Conservation (phyloP, 768 basidiomycete genomes). For the Suillus subluteus region DNA sequence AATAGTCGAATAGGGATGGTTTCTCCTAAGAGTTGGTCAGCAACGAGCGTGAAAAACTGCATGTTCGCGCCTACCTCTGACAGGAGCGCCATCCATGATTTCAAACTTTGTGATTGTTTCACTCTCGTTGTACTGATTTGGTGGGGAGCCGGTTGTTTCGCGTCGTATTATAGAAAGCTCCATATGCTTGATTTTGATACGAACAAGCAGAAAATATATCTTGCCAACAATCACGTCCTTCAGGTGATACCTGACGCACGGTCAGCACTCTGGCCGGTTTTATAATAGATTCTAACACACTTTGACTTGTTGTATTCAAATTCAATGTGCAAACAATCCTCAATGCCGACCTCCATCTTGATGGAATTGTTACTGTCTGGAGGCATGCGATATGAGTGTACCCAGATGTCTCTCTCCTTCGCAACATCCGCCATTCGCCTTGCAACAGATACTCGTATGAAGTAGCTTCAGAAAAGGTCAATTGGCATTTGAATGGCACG, state of each 20-base stretch:
- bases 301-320: conserved; percentile 99
- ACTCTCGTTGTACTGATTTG: conserved; percentile 99
- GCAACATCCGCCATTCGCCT: conserved; percentile 90
- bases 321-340: conserved; percentile 98
- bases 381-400: conserved; percentile 98
- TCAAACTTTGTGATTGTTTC: conserved; percentile 99
- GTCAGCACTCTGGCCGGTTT: conserved; percentile 8
- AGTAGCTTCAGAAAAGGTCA: conserved; percentile 63
- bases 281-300: conserved; percentile 48
- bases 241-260: conserved; percentile 79
- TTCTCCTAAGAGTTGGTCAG: conserved; percentile 63
- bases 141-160: conserved; percentile 95
- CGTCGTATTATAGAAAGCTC: conserved; percentile 96
- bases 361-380: conserved; percentile 98
- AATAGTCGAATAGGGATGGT: conserved; percentile 98
- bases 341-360: conserved; percentile 99
- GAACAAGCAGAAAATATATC: conserved; percentile 97
- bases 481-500: neutral
- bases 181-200: conserved; percentile 99
- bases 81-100: conserved; percentile 98
- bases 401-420: conserved; percentile 96
- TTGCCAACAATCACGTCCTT: conserved; percentile 99
- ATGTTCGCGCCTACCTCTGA: conserved; percentile 64
- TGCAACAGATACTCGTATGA: conserved; percentile 88
- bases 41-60: neutral